phyloP scores from a whole-genome alignment of 441 rosid species.

The Viola pubescens region DNA sequence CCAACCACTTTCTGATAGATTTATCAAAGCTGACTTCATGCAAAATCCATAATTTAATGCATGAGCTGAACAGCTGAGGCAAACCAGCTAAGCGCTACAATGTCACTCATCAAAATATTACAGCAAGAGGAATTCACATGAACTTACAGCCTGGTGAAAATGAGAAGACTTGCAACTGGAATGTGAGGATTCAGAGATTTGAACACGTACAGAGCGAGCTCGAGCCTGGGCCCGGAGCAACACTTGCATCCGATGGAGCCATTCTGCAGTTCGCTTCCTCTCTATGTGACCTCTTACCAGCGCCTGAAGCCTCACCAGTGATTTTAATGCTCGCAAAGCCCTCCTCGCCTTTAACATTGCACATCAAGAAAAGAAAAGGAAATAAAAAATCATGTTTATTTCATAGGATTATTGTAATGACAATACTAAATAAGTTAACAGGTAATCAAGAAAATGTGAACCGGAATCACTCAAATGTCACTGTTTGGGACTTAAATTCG shows the following conservation, averaged over 20 bases:
- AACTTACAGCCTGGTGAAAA: conserved; percentile 53
- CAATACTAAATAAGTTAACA: too few relatives aligned
- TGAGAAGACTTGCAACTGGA: conserved; percentile 69
- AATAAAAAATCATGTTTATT: too few relatives aligned
- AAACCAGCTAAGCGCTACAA: conserved; percentile 1
- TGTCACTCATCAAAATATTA: conserved; percentile 7
- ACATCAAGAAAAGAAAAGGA: too few relatives aligned
- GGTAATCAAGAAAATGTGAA: too few relatives aligned
- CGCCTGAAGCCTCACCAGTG: conserved; percentile 86
- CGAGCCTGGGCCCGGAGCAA: conserved; percentile 67
- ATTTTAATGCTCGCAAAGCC: conserved; percentile 80
- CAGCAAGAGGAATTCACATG: conserved; percentile 9
- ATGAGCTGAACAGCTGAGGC: not conserved
- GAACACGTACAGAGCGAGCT: conserved; percentile 47
- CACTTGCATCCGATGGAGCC: conserved; percentile 68
- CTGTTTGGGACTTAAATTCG: too few relatives aligned
- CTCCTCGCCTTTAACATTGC: conserved; percentile 51
- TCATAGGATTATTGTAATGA: too few relatives aligned
- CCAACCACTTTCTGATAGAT: too few relatives aligned
- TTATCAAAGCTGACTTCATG: not conserved
- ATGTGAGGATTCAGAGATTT: conserved; percentile 53
- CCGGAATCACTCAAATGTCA: too few relatives aligned
- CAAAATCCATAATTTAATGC: conserved; percentile 9
- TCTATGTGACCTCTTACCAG: conserved; percentile 85
- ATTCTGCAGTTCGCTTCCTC: conserved; percentile 53